These are phyloP conservation scores for Hanseniaspora taiwanica DNA, from an alignment of 805 yeast genomes.

Conservation along the genomic window DNA sequence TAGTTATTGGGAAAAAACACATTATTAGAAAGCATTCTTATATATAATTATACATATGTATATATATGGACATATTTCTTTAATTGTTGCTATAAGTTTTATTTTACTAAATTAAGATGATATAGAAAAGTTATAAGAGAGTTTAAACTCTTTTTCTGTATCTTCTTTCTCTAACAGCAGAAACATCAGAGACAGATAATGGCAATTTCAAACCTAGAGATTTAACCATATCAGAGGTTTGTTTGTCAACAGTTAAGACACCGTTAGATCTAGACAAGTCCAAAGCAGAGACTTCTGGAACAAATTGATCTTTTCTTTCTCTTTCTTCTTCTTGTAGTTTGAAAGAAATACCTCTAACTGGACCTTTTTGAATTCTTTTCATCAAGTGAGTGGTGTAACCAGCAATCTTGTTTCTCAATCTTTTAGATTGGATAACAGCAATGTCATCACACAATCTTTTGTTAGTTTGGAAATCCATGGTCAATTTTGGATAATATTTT, in stretches of 20 bases:
- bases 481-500: constrained; percentile 99
- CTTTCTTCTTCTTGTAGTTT: constrained; percentile 99
- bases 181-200: constrained; percentile 71
- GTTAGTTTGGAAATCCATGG: constrained; percentile 99
- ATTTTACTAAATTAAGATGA: too few species aligned
- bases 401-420: constrained; percentile 99
- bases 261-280: constrained; percentile 94
- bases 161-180: constrained; percentile 87
- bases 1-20: constrained; percentile 12
- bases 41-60: constrained; percentile 7
- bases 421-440: constrained; percentile 97
- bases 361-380: constrained; percentile 99
- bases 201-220: constrained; percentile 85
- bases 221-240: constrained; percentile 91
- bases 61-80: too few species aligned
- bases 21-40: neutral
- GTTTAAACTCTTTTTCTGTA: constrained; percentile 77
- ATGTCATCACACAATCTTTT: constrained; percentile 97
- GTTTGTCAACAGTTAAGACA: constrained; percentile 92
- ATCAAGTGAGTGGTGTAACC: constrained; percentile 99
- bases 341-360: constrained; percentile 99
- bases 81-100: too few species aligned
- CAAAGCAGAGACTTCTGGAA: constrained; percentile 99
- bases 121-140: too few species aligned
- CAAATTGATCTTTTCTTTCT: constrained; percentile 99